Evolutionary conservation across 352 stramenopile genomes (phyloP).

Genomic region (Phytopythium litorale): DNA sequence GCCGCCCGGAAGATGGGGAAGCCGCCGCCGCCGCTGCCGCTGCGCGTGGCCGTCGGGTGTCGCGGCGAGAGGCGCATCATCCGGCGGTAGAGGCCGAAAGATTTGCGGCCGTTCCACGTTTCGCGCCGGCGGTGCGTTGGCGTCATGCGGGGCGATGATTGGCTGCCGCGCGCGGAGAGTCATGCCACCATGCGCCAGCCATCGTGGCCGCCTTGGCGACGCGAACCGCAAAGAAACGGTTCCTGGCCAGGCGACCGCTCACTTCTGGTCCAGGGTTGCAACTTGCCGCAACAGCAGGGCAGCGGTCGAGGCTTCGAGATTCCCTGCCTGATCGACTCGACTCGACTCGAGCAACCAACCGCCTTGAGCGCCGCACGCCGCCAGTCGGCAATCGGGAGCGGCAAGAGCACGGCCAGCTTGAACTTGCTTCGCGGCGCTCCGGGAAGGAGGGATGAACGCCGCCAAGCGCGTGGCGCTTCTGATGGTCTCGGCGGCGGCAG

Average conservation of each 20-base stretch:
- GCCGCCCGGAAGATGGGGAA: neutral
- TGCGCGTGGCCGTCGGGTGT: neutral
- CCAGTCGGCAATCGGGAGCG: slow-evolving; percentile 2
- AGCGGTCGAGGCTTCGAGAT: neutral
- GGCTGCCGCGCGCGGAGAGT: neutral
- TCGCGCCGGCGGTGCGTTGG: neutral
- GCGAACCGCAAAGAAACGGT: neutral
- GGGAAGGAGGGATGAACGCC: neutral
- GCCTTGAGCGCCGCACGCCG: too few relatives aligned
- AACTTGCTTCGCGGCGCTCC: neutral
- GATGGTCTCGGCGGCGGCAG: neutral
- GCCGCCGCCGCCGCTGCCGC: neutral
- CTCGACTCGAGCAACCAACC: too few relatives aligned
- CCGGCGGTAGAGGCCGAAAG: neutral
- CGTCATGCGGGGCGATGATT: slow-evolving; percentile 1
- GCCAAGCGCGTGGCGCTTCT: slow-evolving; percentile 1
- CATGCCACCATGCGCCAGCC: slow-evolving; percentile 3
- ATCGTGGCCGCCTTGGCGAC: neutral
- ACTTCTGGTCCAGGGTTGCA: neutral
- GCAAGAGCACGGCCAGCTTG: slow-evolving; percentile 7
- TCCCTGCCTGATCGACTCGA: neutral
- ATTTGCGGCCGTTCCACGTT: slow-evolving; percentile 4
- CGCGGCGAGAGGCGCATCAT: neutral
- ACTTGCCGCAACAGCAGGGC: neutral
- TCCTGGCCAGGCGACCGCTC: neutral